Conservation (phyloP, 2,329 filamentous ascomycete species). For the Claviceps sp. region DNA sequence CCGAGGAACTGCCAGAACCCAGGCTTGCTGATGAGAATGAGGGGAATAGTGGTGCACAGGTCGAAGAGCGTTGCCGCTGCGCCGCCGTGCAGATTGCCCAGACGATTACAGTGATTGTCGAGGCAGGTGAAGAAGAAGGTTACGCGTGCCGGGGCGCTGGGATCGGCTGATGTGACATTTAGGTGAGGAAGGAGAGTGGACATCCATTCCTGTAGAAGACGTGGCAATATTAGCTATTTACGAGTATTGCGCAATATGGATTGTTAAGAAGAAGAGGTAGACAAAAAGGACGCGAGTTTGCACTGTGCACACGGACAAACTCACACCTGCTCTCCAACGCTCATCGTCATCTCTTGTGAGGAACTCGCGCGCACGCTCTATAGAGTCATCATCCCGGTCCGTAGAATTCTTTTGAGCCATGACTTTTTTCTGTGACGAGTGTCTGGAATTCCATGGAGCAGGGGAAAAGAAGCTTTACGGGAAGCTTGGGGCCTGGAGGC, state of each 20-base stretch:
- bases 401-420: constrained; percentile 8
- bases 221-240: no score
- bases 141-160: constrained; percentile 21
- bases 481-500: not conserved
- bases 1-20: constrained; percentile 50
- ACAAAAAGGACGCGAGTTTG: not conserved
- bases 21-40: constrained; percentile 40
- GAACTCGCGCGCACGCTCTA: constrained; percentile 20
- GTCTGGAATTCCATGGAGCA: not conserved
- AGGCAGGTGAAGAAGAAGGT: constrained; percentile 37
- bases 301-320: constrained; percentile 3
- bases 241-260: not conserved
- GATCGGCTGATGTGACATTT: constrained; percentile 23
- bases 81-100: constrained; percentile 46
- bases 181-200: constrained; percentile 27
- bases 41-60: constrained; percentile 44
- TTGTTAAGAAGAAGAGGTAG: not conserved
- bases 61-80: constrained; percentile 57
- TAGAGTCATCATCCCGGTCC: constrained; percentile 17
- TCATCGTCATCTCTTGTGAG: constrained; percentile 16
- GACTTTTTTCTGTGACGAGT: not conserved
- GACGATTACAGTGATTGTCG: constrained; percentile 36
- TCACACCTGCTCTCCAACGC: constrained; percentile 18
- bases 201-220: constrained; percentile 30
- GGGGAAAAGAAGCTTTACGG: no score